A percentile compares a stretch with the other conserved stretches of the same genome.
Conservation (phyloP, 2,329 filamentous ascomycete species). For the Scytalidium lignicola region DNA sequence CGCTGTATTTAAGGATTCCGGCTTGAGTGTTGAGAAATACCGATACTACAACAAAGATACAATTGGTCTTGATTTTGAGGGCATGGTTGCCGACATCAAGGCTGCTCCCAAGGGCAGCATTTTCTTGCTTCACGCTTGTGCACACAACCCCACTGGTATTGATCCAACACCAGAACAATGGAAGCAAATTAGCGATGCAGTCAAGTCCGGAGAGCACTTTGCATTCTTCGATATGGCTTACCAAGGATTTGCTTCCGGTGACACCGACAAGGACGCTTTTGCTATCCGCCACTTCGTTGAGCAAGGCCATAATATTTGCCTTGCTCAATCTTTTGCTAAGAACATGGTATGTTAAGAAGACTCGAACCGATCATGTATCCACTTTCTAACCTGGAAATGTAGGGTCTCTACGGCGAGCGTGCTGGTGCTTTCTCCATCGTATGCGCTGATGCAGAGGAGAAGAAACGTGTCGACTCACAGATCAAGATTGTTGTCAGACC, state of each 20-base stretch:
- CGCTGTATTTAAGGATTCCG: constrained; percentile 91
- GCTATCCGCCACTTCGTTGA: constrained; percentile 89
- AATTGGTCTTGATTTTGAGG: constrained; percentile 95
- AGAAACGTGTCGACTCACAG: constrained; percentile 93
- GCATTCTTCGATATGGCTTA: constrained; percentile 99
- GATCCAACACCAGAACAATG: constrained; percentile 91
- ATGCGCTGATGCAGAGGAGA: constrained; percentile 78
- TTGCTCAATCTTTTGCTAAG: constrained; percentile 96
- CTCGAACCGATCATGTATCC: constrained; percentile 8
- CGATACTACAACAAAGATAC: constrained; percentile 99
- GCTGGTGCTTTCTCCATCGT: constrained; percentile 95
- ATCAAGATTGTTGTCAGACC: constrained; percentile 97
- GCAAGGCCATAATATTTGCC: constrained; percentile 81
- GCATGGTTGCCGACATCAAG: constrained; percentile 87
- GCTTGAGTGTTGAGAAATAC: constrained; percentile 90
- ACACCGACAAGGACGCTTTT: constrained; percentile 90
- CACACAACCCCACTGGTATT: constrained; percentile 96
- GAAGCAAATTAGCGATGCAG: constrained; percentile 79
- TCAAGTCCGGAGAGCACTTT: constrained; percentile 84
- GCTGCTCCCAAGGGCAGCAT: constrained; percentile 79
- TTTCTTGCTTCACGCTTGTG: constrained; percentile 93
- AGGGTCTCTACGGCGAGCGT: constrained; percentile 97
- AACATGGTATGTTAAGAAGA: constrained; percentile 69
- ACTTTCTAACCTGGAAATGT: constrained; percentile 3
- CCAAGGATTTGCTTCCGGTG: constrained; percentile 92